Evolutionary conservation across 345 rosid genomes (phyloP), one percentile per base, ranked within the genome.

Genomic region (Melaleuca quinquenervia): DNA sequence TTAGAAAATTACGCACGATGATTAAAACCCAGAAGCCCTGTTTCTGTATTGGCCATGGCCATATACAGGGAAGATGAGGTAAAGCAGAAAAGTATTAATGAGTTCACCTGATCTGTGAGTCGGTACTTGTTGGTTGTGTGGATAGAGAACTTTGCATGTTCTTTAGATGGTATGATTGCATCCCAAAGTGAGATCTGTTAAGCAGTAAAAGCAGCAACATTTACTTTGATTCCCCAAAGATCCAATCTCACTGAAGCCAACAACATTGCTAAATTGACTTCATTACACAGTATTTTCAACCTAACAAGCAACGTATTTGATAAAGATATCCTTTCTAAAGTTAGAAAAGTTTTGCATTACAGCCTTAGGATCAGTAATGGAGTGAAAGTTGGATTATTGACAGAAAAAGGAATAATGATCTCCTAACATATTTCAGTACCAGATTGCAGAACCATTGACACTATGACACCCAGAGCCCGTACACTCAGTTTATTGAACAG

Each of bases 121-220:
- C 98, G 99, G 82, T 98, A 98, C 90, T 96, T 96, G 94, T 95
- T 98, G 45, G 94, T 91, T 56, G 94, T 91, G 83, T 93, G 94
- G 75, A 91, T 85, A 92, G 94, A 89, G 88, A 98, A 95, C 86
- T 92, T 96, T 6, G 99, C 98, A 64, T 90, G 89, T 88, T 95
- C 99, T 90, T 96, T 95, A 60, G 90, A 75, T 50, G 98, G 96
- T 87, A 98, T 94, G 36, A 98, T 96, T 7, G 92, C 97, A 90
- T 98, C 99, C 99, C 99, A 98, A 82, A 98, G 94, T 29, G 99
- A 98, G 15, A 96, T 93, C 99, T 97, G 87, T 82, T 48, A 45
- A 52, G 85, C 44, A 55, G 26, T 32, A 70, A 70, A 70, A 70
- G 48, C 24, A 36, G 44, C 80, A 22, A 24, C n/a, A 36, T 36